Conservation (phyloP, 805 yeast genomes). For the Wickerhamia fluorescens region DNA sequence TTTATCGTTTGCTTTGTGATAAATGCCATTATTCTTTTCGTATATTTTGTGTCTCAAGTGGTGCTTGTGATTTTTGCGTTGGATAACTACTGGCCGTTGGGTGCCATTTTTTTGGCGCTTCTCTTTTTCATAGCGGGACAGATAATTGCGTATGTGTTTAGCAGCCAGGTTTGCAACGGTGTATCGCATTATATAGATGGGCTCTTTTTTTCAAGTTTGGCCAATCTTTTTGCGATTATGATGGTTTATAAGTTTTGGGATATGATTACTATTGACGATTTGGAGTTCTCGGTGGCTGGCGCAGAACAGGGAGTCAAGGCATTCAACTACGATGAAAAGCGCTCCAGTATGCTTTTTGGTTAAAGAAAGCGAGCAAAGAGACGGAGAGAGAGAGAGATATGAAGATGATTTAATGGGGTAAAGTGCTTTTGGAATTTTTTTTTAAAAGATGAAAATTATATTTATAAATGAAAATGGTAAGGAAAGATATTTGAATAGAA, state of each 20-base stretch:
- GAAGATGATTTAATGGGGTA: no score
- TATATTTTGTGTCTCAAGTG: constrained; percentile 63
- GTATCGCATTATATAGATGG: constrained; percentile 89
- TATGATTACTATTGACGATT: constrained; percentile 88
- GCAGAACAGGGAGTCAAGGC: constrained; percentile 32
- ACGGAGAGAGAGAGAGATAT: background rate
- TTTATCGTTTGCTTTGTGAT: constrained; percentile 65
- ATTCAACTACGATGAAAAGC: constrained; percentile 24
- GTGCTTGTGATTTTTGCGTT: constrained; percentile 61
- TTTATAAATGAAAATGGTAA: no score
- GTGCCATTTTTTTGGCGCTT: constrained; percentile 67
- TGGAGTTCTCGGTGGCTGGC: constrained; percentile 73
- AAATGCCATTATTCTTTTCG: constrained; percentile 58
- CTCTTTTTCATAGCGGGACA: constrained; percentile 81
- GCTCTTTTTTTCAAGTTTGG: constrained; percentile 69
- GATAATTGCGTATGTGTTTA: constrained; percentile 63
- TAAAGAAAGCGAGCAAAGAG: background rate
- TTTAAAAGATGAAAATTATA: no score
- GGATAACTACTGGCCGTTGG: constrained; percentile 80
- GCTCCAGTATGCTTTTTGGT: constrained; percentile 9
- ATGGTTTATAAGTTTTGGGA: constrained; percentile 97
- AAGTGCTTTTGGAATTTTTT: no score
- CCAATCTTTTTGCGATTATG: constrained; percentile 80
- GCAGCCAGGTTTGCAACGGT: constrained; percentile 56
- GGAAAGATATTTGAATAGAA: no score